A percentile compares a stretch with the other conserved stretches of the same genome.
These are phyloP conservation scores for Kazachstania martiniae DNA, from an alignment of 805 yeast genomes.

Conservation along the genomic window DNA sequence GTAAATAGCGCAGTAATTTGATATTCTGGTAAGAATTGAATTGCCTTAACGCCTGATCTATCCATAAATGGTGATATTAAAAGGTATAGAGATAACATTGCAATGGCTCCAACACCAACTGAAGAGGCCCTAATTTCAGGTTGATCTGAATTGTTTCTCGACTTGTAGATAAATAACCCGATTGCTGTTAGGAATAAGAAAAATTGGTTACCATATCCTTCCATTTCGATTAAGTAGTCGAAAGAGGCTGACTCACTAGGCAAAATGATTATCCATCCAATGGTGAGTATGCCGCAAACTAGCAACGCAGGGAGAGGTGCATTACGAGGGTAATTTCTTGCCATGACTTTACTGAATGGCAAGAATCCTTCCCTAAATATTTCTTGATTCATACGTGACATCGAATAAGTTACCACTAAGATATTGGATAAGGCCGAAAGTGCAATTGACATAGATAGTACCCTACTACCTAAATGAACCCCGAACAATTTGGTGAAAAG, in stretches of 20 bases:
- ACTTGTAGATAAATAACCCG: slow-evolving; percentile 47
- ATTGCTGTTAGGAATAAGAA: slow-evolving; percentile 42
- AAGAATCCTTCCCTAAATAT: slow-evolving; percentile 52
- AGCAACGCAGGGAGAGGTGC: slow-evolving; percentile 45
- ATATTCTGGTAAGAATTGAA: slow-evolving; percentile 29
- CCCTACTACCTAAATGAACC: slow-evolving; percentile 37
- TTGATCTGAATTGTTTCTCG: slow-evolving; percentile 35
- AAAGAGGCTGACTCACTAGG: slow-evolving; percentile 31
- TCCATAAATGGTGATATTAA: slow-evolving; percentile 36
- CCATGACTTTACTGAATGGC: slow-evolving; percentile 42
- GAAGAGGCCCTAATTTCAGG: slow-evolving; percentile 44
- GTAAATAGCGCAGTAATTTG: slow-evolving; percentile 34
- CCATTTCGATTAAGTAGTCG: slow-evolving; percentile 35
- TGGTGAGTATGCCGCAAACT: slow-evolving; percentile 26
- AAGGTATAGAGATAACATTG: slow-evolving; percentile 38
- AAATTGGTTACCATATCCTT: slow-evolving; percentile 36
- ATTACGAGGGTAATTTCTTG: slow-evolving; percentile 44
- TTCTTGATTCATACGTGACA: slow-evolving; percentile 55
- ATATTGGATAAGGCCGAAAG: slow-evolving; percentile 54
- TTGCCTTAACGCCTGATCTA: slow-evolving; percentile 9
- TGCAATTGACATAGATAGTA: slow-evolving; percentile 48
- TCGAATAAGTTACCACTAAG: slow-evolving; percentile 47
- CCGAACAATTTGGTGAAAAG: slow-evolving; percentile 50
- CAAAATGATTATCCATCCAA: slow-evolving; percentile 24
- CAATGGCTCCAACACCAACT: slow-evolving; percentile 37